Evolutionary conservation across 1,284 basidiomycete genomes (phyloP), one percentile per base, ranked within the genome.

Genomic region (Cryptococcus wingfieldii): DNA sequence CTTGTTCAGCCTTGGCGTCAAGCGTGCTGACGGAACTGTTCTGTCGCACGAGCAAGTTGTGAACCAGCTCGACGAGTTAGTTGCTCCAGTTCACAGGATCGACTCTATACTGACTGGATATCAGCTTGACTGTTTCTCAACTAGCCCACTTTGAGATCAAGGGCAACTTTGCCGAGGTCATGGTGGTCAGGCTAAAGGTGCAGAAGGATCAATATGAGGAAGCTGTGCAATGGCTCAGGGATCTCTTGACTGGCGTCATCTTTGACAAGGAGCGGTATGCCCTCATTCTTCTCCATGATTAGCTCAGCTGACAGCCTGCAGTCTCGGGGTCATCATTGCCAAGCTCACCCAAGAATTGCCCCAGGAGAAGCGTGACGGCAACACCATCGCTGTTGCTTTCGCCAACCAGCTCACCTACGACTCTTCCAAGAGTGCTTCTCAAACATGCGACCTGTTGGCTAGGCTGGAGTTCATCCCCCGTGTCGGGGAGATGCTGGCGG

Each of bases 331-430:
- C 43, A 86, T 86, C 43, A 81, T 90, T 42, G 90, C 92, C 25
- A 98, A 98, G 78, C 84, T 92, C 50, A 84, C 89, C 43, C 95
- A 98, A 74, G 86, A 86, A 27, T 80, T 98, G n/a, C 96, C 96
- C 0, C 87, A 93, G 68, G 81, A 90, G 70, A 98, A 98, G 80
- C 83, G 96, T 46, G 88, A 92, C 67, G 96, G 94, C 1, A 84
- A 80, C 67, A 86, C 83, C 23, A 87, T 98, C 12, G 80, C 93
- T 44, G 81, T 82, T 27, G 87, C 91, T 8, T 80, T 93, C 43
- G 86, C 83, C 74, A 78, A 84, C 25, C 82, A 86, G 53, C 68
- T 92, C 41, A 73, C 92, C 37, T 90, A 84, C 66, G 83, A 84
- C 60, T 80, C 84, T 54, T 51, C 66, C n/a, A 83, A 81, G 57